Evolutionary conservation across 345 rosid species (phyloP).

Genomic region (Brassica juncea): DNA sequence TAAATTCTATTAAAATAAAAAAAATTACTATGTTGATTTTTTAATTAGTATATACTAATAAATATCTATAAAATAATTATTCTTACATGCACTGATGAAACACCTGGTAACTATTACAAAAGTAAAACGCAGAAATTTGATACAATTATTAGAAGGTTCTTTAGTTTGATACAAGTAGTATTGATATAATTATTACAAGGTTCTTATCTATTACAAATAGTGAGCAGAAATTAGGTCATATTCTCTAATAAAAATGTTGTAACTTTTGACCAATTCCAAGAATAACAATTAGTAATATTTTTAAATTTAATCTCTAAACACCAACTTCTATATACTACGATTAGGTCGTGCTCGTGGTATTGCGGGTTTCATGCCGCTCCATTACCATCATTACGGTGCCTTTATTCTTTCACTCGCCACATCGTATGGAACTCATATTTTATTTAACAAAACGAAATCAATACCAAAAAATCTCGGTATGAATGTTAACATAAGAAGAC

Average conservation of each 20-base stretch:
- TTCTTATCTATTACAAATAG: not conserved
- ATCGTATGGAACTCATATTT: constrained; percentile 8
- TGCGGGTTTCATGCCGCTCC: constrained; percentile 22
- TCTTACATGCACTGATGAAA: not conserved
- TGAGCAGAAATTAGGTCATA: not conserved
- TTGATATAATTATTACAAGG: not conserved
- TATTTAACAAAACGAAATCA: not conserved
- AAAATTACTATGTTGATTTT: no score
- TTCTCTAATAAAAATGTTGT: constrained; percentile 8
- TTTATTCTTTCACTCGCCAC: constrained; percentile 25
- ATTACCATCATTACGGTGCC: constrained; percentile 37
- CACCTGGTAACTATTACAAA: not conserved
- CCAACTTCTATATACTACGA: not conserved
- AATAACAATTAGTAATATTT: not conserved
- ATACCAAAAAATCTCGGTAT: not conserved
- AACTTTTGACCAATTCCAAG: constrained; percentile 22
- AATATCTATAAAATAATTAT: no score
- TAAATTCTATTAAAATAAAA: no score
- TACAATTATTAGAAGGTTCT: not conserved
- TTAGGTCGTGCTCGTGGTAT: constrained; percentile 58
- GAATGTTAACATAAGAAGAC: not conserved
- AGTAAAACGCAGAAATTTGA: no score
- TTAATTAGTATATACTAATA: no score
- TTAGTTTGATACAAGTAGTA: not conserved
- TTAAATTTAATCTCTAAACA: not conserved